A percentile compares a stretch with the other conserved stretches of the same genome.
phyloP scores from a whole-genome alignment of 177 flowering plant genomes.

The Telopea speciosissima region DNA sequence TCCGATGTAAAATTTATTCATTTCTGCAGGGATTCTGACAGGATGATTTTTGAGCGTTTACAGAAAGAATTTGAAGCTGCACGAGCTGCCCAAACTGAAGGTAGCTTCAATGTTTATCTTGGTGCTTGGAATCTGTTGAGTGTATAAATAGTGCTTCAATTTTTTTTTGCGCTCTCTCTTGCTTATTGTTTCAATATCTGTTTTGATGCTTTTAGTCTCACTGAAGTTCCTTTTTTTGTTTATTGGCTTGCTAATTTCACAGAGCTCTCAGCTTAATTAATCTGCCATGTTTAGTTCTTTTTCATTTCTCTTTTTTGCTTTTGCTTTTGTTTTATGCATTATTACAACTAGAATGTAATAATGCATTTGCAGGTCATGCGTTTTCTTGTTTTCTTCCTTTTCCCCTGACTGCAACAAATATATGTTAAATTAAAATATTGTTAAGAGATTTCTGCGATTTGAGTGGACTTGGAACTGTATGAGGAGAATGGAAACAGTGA shows the following conservation, averaged over 20 bases:
- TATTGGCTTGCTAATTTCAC: too few species aligned
- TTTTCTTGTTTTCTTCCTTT: too few species aligned
- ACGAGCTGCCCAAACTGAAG: constrained; percentile 83
- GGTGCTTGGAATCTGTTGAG: not conserved
- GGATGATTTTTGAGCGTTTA: constrained; percentile 76
- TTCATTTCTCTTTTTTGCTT: too few species aligned
- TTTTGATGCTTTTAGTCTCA: not conserved
- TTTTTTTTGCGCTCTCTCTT: too few species aligned
- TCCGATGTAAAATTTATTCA: constrained; percentile 6
- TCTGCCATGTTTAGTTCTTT: too few species aligned
- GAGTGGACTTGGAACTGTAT: too few species aligned
- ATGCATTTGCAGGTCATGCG: not conserved
- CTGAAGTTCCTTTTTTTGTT: not conserved
- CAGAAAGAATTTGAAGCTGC: constrained; percentile 95
- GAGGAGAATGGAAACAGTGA: too few species aligned
- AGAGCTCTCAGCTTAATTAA: too few species aligned
- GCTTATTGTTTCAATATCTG: not conserved
- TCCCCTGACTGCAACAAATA: too few species aligned
- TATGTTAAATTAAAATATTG: too few species aligned
- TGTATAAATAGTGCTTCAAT: not conserved
- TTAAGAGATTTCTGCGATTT: too few species aligned
- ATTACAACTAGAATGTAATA: not conserved
- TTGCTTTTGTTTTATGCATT: too few species aligned
- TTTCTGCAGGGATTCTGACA: constrained; percentile 79
- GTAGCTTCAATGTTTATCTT: constrained; percentile 25